Evolutionary conservation across 352 stramenopile genomes (phyloP).

Genomic region (Globisporangium lucens): DNA sequence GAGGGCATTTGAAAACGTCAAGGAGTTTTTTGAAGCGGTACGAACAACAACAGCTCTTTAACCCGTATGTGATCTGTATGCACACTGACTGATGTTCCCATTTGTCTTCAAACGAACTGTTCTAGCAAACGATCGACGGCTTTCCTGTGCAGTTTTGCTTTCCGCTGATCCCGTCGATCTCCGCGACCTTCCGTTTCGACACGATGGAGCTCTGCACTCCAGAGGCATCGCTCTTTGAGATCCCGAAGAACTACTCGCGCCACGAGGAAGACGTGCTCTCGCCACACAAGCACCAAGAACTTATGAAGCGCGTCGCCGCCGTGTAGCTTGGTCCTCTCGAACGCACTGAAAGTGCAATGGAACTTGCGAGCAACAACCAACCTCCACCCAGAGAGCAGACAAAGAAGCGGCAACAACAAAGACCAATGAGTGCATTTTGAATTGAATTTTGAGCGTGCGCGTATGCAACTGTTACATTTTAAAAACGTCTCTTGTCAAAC

Average conservation of each 20-base stretch:
- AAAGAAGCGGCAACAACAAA: background rate
- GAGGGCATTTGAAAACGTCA: slow-evolving; percentile 55
- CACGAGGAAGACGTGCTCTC: slow-evolving; percentile 46
- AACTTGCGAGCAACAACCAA: background rate
- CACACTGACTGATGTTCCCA: background rate
- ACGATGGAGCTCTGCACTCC: slow-evolving; percentile 42
- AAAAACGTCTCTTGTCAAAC: background rate
- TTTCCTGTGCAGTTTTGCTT: slow-evolving; percentile 76
- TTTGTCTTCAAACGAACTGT: background rate
- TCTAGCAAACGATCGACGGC: slow-evolving; percentile 42
- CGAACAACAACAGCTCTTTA: background rate
- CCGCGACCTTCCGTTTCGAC: slow-evolving; percentile 58
- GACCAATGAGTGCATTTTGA: background rate
- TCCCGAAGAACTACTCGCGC: slow-evolving; percentile 33
- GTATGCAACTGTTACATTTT: background rate
- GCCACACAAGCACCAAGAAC: slow-evolving; percentile 49
- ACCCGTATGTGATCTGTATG: background rate
- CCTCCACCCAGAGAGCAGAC: background rate
- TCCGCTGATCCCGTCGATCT: slow-evolving; percentile 56
- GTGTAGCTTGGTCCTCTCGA: slow-evolving; percentile 20
- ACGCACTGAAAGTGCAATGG: background rate
- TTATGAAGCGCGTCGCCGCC: slow-evolving; percentile 55
- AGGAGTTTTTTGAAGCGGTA: slow-evolving; percentile 61
- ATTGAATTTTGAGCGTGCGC: background rate
- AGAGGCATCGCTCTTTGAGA: slow-evolving; percentile 23